Base-by-base conservation (phyloP, 75 land plant genomes). In the Picea sitchensis region DNA sequence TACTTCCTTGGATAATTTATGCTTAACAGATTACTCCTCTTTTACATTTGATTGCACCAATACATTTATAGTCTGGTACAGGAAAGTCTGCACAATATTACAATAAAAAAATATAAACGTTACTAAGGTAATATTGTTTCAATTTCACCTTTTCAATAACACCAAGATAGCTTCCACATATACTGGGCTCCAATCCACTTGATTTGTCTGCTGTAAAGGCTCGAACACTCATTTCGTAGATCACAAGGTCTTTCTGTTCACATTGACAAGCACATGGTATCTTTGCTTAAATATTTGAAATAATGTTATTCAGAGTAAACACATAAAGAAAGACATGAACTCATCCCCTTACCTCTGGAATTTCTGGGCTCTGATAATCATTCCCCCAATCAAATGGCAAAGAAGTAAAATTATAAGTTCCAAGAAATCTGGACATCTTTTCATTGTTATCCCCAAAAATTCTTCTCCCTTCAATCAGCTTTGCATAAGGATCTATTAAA, bases 181-280 rank as follows among this genome's bases (percentile, higher is more conserved):
- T 61, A 2, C 76, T 65, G 59, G 84, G 79, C 79, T 84, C 88
- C 82, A 98, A 23, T 3, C 90, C 92, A 80, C 99, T 96, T 61
- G 99, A 95, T 76, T 86, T 84, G 85, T 98, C 98, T 81, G 85
- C 91, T 51, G 99, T 95, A 82, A 95, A 98, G 51, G 90, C 91
- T 18, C 98, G 99, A 72, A 98, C 92, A 86, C 89, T 98, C 98
- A 98, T 98, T 79, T 98, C 99, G 83, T 98, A 98, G 61, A 98
- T 89, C 54, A 98, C 86, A 63, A 95, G 92, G 84, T 98, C 98
- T 68, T 91, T 93, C 94, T 95, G 88, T 86, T 73, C 30, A 75
- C 14, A 79, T 79, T 26, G 20, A 36, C 76, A 6, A 36, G 34
- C 44, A 54, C 44, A 64, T 8, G 44, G 74, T 20, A n/a, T 11